Conservation (phyloP, 352 stramenopile genomes). For the Phytophthora pseudosyringae region DNA sequence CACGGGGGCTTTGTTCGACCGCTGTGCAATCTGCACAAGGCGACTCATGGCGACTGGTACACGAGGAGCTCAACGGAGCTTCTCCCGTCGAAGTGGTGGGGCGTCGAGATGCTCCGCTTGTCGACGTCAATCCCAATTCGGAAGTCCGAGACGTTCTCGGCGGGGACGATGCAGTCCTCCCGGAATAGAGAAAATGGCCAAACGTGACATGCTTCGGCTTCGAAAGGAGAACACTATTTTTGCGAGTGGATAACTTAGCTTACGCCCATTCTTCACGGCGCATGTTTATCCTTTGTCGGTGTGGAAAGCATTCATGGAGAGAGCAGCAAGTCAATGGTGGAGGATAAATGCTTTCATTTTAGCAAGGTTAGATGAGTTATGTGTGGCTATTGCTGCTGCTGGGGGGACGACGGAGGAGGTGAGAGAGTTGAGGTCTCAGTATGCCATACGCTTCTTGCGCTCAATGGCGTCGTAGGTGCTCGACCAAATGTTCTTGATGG, state of each 20-base stretch:
- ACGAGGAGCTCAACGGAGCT: neutral
- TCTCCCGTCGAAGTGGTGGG: conserved; percentile 5
- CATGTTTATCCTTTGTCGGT: conserved; percentile 3
- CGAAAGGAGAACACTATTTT: conserved; percentile 33
- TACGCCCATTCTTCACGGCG: neutral
- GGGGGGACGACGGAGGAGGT: conserved; percentile 14
- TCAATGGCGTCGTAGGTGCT: conserved; percentile 85
- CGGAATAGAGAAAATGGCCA: conserved; percentile 31
- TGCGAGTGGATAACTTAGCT: conserved; percentile 4
- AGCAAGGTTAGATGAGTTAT: conserved; percentile 3
- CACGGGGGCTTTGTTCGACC: conserved; percentile 60
- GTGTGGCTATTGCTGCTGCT: conserved; percentile 8
- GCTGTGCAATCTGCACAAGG: conserved; percentile 67
- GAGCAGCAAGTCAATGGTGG: neutral
- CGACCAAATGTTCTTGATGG: conserved; percentile 83
- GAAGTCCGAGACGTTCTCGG: conserved; percentile 27
- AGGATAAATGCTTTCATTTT: conserved; percentile 9
- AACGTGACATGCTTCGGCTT: conserved; percentile 6
- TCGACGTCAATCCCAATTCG: conserved; percentile 27
- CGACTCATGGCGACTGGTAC: conserved; percentile 55
- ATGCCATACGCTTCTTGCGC: conserved; percentile 79
- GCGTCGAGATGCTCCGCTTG: conserved; percentile 11
- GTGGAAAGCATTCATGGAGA: no score
- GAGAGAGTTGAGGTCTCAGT: conserved; percentile 19
- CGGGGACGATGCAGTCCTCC: conserved; percentile 17